A percentile compares a stretch with the other conserved stretches of the same genome.
Conservation (phyloP, 768 basidiomycete genomes). For the Austroboletus eburneus region DNA sequence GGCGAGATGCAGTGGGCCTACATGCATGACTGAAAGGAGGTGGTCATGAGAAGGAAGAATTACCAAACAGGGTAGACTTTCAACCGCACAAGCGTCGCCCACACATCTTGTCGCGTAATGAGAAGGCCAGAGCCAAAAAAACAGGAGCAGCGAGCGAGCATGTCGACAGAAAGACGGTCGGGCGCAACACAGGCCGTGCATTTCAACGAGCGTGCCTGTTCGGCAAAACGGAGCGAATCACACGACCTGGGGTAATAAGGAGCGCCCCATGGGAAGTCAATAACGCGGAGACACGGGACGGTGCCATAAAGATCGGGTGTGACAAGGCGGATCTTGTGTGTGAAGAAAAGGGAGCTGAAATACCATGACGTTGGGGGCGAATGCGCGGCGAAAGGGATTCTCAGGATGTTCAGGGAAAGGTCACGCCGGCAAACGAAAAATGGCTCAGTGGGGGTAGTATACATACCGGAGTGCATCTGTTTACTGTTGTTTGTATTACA, state of each 20-base stretch:
- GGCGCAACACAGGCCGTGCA: slow-evolving; percentile 5
- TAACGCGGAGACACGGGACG: slow-evolving; percentile 14
- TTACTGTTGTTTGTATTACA: slow-evolving; percentile 7
- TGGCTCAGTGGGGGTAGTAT: neutral
- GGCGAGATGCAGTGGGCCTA: no score
- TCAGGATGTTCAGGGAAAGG: no score
- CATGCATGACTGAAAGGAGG: no score
- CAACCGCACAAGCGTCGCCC: neutral
- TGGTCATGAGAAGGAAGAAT: no score
- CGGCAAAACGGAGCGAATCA: slow-evolving; percentile 13
- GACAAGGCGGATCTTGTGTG: slow-evolving; percentile 26
- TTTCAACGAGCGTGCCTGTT: neutral
- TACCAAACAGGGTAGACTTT: neutral
- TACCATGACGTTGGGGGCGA: slow-evolving; percentile 14
- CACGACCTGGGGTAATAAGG: slow-evolving; percentile 31
- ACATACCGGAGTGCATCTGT: neutral
- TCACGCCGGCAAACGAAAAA: neutral
- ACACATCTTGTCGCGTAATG: neutral
- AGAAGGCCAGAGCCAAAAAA: no score
- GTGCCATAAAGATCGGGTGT: slow-evolving; percentile 3
- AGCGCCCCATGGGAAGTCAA: slow-evolving; percentile 20
- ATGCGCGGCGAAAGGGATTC: slow-evolving; percentile 13
- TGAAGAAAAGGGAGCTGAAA: slow-evolving; percentile 11
- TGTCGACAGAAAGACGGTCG: slow-evolving; percentile 8
- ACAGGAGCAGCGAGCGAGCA: neutral